Base-by-base conservation (phyloP, 2,329 filamentous ascomycete species). In the Apiospora arundinis region DNA sequence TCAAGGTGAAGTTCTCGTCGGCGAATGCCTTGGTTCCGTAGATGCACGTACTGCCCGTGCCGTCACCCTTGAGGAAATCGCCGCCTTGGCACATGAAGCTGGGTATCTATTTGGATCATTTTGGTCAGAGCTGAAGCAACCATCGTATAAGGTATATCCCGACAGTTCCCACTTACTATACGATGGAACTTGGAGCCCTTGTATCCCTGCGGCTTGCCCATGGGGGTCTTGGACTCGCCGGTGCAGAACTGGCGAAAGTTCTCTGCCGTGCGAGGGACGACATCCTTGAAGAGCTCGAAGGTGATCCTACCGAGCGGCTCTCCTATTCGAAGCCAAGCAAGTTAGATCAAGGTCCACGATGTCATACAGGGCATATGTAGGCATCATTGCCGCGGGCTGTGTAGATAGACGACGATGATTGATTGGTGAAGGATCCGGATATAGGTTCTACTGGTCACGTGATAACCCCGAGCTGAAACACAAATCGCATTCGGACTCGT, bases 241-340 rank as follows among this genome's bases (percentile, higher is more conserved):
- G 95, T 98, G 84, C 95, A 98, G 84, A 97, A 97, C 80, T 97
- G 94, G 66, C 95, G 93, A 82, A 99, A 98, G 85, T 98, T 98
- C 83, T 98, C 96, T 42, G 95, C 94, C 11, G 96, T 98, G 78
- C 92, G 92, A 74, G 95, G 95, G 0, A 94, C 93, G 28, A 92
- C 87, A 82, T 97, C 89, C 73, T 92, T 91, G 86, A 96, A 98
- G 73, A 99, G 90, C 83, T 98, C 94, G 81, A 97, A 95, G 75
- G 93, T 95, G 78, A 97, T 91, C 71, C 95, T 92, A 74, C 95
- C 95, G 21, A 97, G 89, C 2, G 93, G 92, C 79, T 97, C 93
- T 73, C 95, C 95, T 96, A 56, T 16, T 25, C 25, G 75, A 21
- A 23, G 42, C 9, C 65, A 12, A 14, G 5, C n/a, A 40, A 11